A percentile compares a stretch with the other conserved stretches of the same genome.
Conservation (phyloP, 176 grass and related monocot genomes). For the Poa annua region DNA sequence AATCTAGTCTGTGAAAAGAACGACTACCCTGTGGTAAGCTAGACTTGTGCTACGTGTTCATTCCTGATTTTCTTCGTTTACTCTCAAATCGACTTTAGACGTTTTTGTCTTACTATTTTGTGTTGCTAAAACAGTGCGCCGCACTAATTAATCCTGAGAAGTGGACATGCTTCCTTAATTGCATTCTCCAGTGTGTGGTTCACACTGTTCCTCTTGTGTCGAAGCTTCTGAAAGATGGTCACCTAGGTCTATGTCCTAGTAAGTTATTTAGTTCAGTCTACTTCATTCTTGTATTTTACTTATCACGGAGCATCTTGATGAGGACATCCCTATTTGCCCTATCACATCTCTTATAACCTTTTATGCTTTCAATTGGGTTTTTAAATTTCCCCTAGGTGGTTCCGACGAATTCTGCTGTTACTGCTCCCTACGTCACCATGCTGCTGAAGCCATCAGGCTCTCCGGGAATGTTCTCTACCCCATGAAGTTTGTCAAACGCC, state of each 20-base stretch:
- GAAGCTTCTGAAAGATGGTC: conserved; percentile 44
- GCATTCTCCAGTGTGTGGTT: conserved; percentile 59
- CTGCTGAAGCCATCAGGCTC: conserved; percentile 28
- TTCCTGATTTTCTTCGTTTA: background rate
- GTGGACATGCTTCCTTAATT: conserved; percentile 64
- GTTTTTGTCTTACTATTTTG: background rate
- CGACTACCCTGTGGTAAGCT: conserved; percentile 49
- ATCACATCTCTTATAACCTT: background rate
- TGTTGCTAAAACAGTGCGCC: conserved; percentile 44
- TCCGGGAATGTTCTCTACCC: conserved; percentile 25
- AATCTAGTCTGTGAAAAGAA: background rate
- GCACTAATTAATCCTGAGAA: conserved; percentile 39
- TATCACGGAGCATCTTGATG: background rate
- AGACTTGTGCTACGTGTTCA: background rate
- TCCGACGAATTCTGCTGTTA: conserved; percentile 45
- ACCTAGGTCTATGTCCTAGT: conserved; percentile 43
- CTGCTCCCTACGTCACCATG: conserved; percentile 48
- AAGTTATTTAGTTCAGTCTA: conserved; percentile 29
- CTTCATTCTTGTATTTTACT: background rate
- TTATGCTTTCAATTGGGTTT: conserved; percentile 13
- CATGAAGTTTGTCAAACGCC: conserved; percentile 27
- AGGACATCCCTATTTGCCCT: too few species aligned
- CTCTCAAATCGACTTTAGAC: conserved; percentile 6
- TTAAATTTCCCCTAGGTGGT: conserved; percentile 25
- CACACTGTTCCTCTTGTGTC: conserved; percentile 61